phyloP scores from a whole-genome alignment of 257 asterid genomes.

The Plantago elongata region DNA sequence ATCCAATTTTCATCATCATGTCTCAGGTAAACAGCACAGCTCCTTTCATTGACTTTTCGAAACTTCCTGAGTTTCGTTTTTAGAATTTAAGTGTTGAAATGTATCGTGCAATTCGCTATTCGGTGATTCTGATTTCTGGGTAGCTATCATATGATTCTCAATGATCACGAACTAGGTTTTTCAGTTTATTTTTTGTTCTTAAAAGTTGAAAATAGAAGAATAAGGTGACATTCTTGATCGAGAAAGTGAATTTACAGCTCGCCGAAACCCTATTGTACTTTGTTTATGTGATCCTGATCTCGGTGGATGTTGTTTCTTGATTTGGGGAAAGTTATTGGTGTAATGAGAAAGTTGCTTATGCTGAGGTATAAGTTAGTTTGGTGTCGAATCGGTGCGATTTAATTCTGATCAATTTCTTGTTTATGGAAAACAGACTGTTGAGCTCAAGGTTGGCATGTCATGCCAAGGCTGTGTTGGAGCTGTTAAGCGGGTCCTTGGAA shows the following conservation, averaged over 20 bases:
- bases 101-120: too few relatives aligned
- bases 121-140: too few relatives aligned
- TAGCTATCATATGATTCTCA: neutral
- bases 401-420: conserved; percentile 3
- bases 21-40: conserved; percentile 28
- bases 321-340: neutral
- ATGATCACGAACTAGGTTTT: neutral
- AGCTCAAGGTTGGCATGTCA: conserved; percentile 88
- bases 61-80: neutral
- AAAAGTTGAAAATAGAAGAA: neutral
- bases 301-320: neutral
- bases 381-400: neutral
- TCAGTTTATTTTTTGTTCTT: too few relatives aligned
- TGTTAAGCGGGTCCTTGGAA: conserved; percentile 78
- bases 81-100: neutral
- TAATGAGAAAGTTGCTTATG: neutral
- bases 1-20: conserved; percentile 16
- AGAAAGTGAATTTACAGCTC: neutral
- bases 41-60: neutral
- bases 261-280: neutral
- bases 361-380: neutral
- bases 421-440: conserved; percentile 58
- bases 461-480: conserved; percentile 95
- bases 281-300: neutral
- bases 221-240: neutral